Base-by-base conservation (phyloP, 2,329 filamentous ascomycete species). In the Penicillium sclerotigenum region DNA sequence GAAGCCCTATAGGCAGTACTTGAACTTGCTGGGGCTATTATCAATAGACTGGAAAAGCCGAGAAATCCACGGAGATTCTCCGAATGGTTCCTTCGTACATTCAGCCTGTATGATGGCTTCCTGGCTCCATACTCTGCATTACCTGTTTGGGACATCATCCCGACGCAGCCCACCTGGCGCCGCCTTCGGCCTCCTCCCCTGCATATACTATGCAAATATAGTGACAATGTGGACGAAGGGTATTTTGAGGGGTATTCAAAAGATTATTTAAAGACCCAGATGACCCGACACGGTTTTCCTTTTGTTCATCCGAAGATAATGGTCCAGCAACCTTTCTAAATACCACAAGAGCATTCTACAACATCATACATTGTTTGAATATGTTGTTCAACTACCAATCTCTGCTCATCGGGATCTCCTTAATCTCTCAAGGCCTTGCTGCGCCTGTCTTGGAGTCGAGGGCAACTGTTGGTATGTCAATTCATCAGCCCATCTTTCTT, bases 391-490 rank as follows among this genome's bases (percentile, higher is more conserved):
- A 54, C 26, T 24, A 31, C 36, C 20, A 51, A 13, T 51, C 46
- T 34, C 13, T 58, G 28, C n/a, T 58, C 16, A 40, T 50, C 8
- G 46, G 41, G 10, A 33, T 56, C 11, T 47, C 47, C 4, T 31
- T 61, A n/a, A 47, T 48, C 10, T 49, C 59, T 18, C 57, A 61
- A n/a, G 59, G 24, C 11, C 13, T 51, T 33, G 56, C 60, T 22
- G 43, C 24, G 14, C 60, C 62, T 22, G 31, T 54, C 7, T n/a
- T 63, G 49, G 31, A 55, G 18, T 33, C 51, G 26, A 49, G 62
- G 38, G 60, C 62, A 14, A 58, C 51, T 22, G 16, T 43, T 26
- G 60, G 62, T 64, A 43, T 20, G 55, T 57, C 14, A n/a, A 51
- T 8, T 3, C 10, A 8, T 10, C 18, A 42, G 13, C 16, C 24